Evolutionary conservation across 2,329 filamentous ascomycete genomes (phyloP).

Genomic region (Fusarium nisikadoi): DNA sequence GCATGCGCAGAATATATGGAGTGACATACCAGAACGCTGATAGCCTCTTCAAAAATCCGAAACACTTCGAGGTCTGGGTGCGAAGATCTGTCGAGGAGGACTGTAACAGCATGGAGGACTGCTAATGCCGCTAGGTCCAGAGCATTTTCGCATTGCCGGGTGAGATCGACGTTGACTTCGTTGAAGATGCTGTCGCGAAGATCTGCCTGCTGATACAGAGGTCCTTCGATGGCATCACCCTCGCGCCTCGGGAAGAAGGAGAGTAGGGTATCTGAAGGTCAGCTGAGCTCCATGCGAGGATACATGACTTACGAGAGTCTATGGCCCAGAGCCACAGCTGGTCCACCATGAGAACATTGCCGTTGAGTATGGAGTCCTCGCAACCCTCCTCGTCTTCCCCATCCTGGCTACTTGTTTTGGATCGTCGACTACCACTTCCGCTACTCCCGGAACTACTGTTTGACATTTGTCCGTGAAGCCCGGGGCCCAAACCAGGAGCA

Average conservation of each 20-base stretch:
- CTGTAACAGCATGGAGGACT: slow-evolving; percentile 69
- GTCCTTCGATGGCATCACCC: slow-evolving; percentile 64
- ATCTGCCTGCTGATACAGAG: slow-evolving; percentile 69
- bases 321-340: slow-evolving; percentile 72
- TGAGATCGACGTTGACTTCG: slow-evolving; percentile 72
- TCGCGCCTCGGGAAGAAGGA: slow-evolving; percentile 68
- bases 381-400: slow-evolving; percentile 41
- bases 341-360: slow-evolving; percentile 74
- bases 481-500: slow-evolving; percentile 33
- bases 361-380: slow-evolving; percentile 58
- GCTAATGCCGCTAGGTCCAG: slow-evolving; percentile 71
- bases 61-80: slow-evolving; percentile 72
- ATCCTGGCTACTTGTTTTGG: slow-evolving; percentile 45
- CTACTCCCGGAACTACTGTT: slow-evolving; percentile 44
- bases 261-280: slow-evolving; percentile 57
- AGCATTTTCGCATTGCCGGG: slow-evolving; percentile 69
- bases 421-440: slow-evolving; percentile 41
- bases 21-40: slow-evolving; percentile 65
- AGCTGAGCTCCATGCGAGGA: background rate
- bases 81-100: slow-evolving; percentile 67
- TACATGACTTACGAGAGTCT: slow-evolving; percentile 57
- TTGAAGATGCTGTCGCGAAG: slow-evolving; percentile 72
- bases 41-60: slow-evolving; percentile 73
- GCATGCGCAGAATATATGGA: accelerated
- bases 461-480: slow-evolving; percentile 46